Percentiles rank a stretch among this genome's conserved stretches.
phyloP scores from a whole-genome alignment of 345 rosid species.

The Cardamine resedifolia region DNA sequence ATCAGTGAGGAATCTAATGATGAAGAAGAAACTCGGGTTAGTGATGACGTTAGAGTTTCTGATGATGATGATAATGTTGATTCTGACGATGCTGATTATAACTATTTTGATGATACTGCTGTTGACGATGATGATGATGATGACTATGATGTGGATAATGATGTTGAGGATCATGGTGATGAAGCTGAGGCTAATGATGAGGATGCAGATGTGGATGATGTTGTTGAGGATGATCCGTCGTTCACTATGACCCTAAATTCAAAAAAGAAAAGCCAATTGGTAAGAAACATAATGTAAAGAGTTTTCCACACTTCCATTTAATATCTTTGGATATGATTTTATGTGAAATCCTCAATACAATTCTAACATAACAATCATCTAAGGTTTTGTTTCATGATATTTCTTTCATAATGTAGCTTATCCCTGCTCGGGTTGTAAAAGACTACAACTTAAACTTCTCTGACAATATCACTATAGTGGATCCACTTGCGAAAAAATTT shows the following conservation, averaged over 20 bases:
- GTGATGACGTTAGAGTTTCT: background rate
- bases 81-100: background rate
- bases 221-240: background rate
- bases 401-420: slow-evolving; percentile 22
- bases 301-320: background rate
- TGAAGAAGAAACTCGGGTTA: background rate
- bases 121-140: background rate
- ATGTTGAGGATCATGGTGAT: background rate
- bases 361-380: background rate
- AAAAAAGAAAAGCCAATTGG: slow-evolving; percentile 31
- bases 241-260: background rate
- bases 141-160: background rate
- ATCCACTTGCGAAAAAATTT: background rate
- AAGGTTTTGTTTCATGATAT: background rate
- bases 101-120: background rate
- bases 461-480: background rate
- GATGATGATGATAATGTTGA: slow-evolving; percentile 3
- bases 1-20: background rate
- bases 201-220: background rate
- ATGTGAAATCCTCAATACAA: background rate
- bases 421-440: slow-evolving; percentile 7
- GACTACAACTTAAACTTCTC: slow-evolving; percentile 28
- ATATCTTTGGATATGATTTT: background rate
- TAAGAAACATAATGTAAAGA: background rate
- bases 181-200: background rate